phyloP scores from a whole-genome alignment of 2,329 filamentous ascomycete genomes.

The Fusarium verticillioides region DNA sequence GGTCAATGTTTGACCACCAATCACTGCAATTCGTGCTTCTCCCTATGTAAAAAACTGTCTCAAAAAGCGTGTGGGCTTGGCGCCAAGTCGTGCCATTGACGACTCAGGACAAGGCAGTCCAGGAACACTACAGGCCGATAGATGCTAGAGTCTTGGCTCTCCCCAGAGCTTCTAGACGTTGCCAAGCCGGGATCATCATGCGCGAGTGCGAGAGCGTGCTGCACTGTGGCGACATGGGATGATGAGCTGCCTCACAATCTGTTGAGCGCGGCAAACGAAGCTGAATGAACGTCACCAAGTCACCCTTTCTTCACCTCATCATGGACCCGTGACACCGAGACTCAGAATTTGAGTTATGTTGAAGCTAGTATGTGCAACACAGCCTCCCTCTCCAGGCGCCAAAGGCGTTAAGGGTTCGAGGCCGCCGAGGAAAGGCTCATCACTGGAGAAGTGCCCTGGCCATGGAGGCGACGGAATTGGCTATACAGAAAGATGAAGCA shows the following conservation, averaged over 20 bases:
- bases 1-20: constrained; percentile 9
- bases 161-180: constrained; percentile 23
- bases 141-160: constrained; percentile 34
- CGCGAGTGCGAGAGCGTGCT: neutral
- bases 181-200: constrained; percentile 24
- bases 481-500: neutral
- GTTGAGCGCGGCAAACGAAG: constrained; percentile 19
- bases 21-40: neutral
- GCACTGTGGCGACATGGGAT: constrained; percentile 27
- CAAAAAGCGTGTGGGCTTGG: constrained; percentile 12
- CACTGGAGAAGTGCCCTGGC: neutral
- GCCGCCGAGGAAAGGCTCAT: constrained; percentile 26
- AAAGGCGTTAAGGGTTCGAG: constrained; percentile 26
- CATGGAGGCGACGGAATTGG: neutral
- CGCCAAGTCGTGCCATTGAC: constrained; percentile 34
- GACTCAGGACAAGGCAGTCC: constrained; percentile 8
- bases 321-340: neutral
- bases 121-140: constrained; percentile 11
- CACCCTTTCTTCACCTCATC: neutral
- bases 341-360: neutral
- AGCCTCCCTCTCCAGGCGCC: constrained; percentile 35
- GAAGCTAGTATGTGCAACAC: constrained; percentile 21
- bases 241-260: constrained; percentile 13
- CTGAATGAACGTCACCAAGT: constrained; percentile 16
- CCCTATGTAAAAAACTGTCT: constrained; percentile 5